phyloP scores from a whole-genome alignment of 345 rosid species.

The Populus nigra region DNA sequence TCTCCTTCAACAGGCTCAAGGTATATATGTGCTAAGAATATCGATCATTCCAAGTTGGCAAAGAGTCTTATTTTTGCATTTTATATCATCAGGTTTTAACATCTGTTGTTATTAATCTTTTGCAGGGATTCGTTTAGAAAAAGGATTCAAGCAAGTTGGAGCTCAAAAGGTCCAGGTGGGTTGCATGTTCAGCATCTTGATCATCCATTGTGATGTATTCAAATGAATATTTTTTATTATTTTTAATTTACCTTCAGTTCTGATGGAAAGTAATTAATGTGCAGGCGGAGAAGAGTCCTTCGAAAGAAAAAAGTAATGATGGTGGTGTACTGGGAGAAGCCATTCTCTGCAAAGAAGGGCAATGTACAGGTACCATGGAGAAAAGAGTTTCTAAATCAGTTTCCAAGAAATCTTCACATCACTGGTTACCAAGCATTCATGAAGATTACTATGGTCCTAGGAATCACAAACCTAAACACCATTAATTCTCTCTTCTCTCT shows the following conservation, averaged over 20 bases:
- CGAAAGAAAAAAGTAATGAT: background rate
- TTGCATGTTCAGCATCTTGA: background rate
- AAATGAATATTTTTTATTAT: background rate
- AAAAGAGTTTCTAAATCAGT: slow-evolving; percentile 12
- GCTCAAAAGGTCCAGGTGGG: slow-evolving; percentile 5
- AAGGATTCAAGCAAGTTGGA: slow-evolving; percentile 18
- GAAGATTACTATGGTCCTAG: slow-evolving; percentile 69
- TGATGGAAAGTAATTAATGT: background rate
- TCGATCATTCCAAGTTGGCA: background rate
- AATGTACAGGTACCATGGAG: slow-evolving; percentile 24
- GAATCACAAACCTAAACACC: slow-evolving; percentile 38
- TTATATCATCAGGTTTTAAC: background rate
- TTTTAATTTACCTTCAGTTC: background rate
- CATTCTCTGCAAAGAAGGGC: slow-evolving; percentile 14
- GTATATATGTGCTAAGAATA: background rate
- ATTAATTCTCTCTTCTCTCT: background rate
- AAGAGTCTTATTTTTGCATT: background rate
- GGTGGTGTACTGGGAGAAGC: background rate
- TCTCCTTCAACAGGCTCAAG: slow-evolving; percentile 11
- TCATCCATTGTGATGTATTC: no score
- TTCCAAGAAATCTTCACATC: slow-evolving; percentile 21
- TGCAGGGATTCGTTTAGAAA: slow-evolving; percentile 21
- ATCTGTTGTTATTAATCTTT: background rate
- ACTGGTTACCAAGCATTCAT: slow-evolving; percentile 48
- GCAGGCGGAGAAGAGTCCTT: slow-evolving; percentile 4